These are phyloP conservation scores for Aspergillus glaucus DNA, from an alignment of 2,329 filamentous ascomycete genomes.

Conservation along the genomic window DNA sequence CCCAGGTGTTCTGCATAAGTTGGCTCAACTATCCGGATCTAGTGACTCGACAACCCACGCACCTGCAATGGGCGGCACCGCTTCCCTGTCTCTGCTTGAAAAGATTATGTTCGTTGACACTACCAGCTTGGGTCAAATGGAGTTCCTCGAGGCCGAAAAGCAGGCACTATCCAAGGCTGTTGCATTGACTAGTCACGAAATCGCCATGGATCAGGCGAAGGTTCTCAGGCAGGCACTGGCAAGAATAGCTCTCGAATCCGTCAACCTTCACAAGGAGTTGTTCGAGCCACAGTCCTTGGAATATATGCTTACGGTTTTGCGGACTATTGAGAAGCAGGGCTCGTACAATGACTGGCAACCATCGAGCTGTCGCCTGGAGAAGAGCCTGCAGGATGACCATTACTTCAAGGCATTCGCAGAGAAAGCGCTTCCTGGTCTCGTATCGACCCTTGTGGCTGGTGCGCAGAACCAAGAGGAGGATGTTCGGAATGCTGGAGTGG, in stretches of 20 bases:
- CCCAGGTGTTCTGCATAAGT: slow-evolving; percentile 29
- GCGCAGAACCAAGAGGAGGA: slow-evolving; percentile 11
- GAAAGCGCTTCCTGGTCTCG: slow-evolving; percentile 21
- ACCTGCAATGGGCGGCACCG: slow-evolving; percentile 43
- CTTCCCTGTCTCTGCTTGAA: slow-evolving; percentile 50
- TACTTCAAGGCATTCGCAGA: slow-evolving; percentile 32
- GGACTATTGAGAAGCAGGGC: slow-evolving; percentile 18
- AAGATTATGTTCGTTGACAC: slow-evolving; percentile 48
- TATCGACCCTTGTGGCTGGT: slow-evolving; percentile 18
- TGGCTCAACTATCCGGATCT: slow-evolving; percentile 32
- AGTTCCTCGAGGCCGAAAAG: slow-evolving; percentile 60
- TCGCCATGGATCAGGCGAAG: slow-evolving; percentile 46
- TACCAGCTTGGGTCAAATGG: slow-evolving; percentile 55
- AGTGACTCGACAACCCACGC: slow-evolving; percentile 23
- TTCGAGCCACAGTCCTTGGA: slow-evolving; percentile 24
- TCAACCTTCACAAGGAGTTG: slow-evolving; percentile 30
- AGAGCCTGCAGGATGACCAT: slow-evolving; percentile 19
- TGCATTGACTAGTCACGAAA: slow-evolving; percentile 43
- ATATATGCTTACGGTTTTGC: slow-evolving; percentile 16
- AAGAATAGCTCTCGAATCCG: slow-evolving; percentile 26
- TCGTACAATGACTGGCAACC: slow-evolving; percentile 8
- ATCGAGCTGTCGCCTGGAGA: slow-evolving; percentile 12
- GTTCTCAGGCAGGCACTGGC: slow-evolving; percentile 47
- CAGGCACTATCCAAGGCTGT: slow-evolving; percentile 55
- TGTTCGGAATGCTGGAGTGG: slow-evolving; percentile 46